Evolutionary conservation across 2,329 filamentous ascomycete species (phyloP), one percentile per base, ranked within the genome.

Genomic region (Dothiorella sarmentorum): DNA sequence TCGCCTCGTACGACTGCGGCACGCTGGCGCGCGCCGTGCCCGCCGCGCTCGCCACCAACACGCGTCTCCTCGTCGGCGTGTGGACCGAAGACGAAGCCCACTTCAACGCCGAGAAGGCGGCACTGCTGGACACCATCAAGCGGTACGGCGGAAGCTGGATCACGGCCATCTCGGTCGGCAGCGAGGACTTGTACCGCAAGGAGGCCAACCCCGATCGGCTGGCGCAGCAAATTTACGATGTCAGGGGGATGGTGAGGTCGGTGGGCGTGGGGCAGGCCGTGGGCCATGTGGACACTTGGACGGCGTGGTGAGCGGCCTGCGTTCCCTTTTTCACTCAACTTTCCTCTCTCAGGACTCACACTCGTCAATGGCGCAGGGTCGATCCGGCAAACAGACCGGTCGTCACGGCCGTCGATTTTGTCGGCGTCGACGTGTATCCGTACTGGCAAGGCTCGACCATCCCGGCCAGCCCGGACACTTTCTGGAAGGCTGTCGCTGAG

Each of bases 331-430:
- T 72, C 72, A 65, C 67, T 66, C 15, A 5, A 3, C 4, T 44
- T 11, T 26, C n/a, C n/a, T n/a, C n/a, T n/a, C n/a, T n/a, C n/a
- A n/a, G n/a, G 47, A 78, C 84, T 20, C 78, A 91, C 90, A 55
- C 91, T 95, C 74, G 90, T 95, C 69, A 91, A 96, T 70, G n/a
- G n/a, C n/a, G n/a, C n/a, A 90, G 70, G 80, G 84, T 85, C 70
- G 72, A 74, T 61, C 51, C 60, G 17, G 66, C 68, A 10, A 73
- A 72, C 66, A 68, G 65, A 55, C 68, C 63, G 6, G 69, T 74
- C 55, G 69, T 73, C 56, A 63, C 68, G 18, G 67, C 68, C 45
- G 63, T 68, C 42, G 72, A 74, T 58, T 74, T 74, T 60, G 29
- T 74, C n/a, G 67, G 71, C 18, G 67, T 68, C 38, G 71, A 74